A percentile compares a stretch with the other conserved stretches of the same genome.
phyloP scores from a whole-genome alignment of 2,329 filamentous ascomycete species.

The Pyrenophora graminea region DNA sequence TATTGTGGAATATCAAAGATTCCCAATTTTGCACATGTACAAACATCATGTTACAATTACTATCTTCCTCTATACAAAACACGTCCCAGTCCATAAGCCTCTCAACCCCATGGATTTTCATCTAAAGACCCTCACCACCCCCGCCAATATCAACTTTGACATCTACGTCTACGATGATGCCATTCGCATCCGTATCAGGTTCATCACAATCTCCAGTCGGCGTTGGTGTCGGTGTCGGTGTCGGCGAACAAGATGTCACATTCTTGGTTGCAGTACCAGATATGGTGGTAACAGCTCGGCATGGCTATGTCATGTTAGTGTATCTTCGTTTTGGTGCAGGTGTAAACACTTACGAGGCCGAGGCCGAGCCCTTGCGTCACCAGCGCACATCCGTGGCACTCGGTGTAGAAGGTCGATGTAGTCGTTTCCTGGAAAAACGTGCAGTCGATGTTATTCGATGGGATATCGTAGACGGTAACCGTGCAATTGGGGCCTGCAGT shows the following conservation, averaged over 20 bases:
- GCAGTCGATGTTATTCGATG: constrained; percentile 24
- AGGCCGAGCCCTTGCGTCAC: constrained; percentile 23
- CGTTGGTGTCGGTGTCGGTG: too few species aligned
- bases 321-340: not conserved
- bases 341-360: constrained; percentile 26
- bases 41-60: too few species aligned
- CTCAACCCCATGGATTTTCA: too few species aligned
- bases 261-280: constrained; percentile 18
- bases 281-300: constrained; percentile 21
- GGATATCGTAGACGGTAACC: constrained; percentile 19
- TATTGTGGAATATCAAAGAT: too few species aligned
- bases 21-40: too few species aligned
- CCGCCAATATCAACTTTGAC: too few species aligned
- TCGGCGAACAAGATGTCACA: constrained; percentile 13
- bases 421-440: constrained; percentile 29
- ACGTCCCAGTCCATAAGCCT: too few species aligned
- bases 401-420: constrained; percentile 31
- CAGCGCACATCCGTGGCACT: constrained; percentile 35
- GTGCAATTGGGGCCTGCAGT: constrained; percentile 18
- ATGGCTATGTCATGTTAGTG: constrained; percentile 23
- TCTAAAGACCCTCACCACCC: too few species aligned
- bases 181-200: too few species aligned
- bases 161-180: too few species aligned
- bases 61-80: too few species aligned
- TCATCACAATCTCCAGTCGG: not conserved